Evolutionary conservation across 108 stramenopile species (phyloP), one percentile per base, ranked within the genome.

Genomic region (Aureococcus anophagefferens): DNA sequence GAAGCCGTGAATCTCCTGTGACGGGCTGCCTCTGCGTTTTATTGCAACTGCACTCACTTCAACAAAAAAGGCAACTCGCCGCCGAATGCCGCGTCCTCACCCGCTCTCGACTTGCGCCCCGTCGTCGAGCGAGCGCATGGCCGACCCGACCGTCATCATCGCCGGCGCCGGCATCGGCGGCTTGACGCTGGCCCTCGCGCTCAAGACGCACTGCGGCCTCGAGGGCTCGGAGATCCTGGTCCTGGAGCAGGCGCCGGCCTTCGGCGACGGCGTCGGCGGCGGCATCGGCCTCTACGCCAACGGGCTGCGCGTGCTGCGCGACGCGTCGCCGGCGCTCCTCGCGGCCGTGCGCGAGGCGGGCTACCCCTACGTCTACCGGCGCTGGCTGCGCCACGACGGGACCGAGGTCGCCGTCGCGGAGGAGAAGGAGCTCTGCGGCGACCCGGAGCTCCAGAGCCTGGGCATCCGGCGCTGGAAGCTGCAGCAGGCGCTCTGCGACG

Each of bases 371-470:
- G 21, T 78, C 5, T 83, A 74, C 63, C 68, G 88, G 46, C 71
- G 83, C 33, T 89, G 85, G 85, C 81, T 84, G 74, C 71, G 84
- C 33, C 87, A 88, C 67, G 87, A 88, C 73, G 87, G 87, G 0
- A 73, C 77, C 0, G 80, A 84, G 74, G 79, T 88, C 44, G 82
- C 82, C 1, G 77, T 77, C 46, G 84, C 85, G 28, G 32, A 80
- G 17, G 87, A 88, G 73, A 72, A 80, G 62, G 79, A 77, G 65
- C 67, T 88, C 32, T 46, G 77, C 67, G 44, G 35, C 46, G 83
- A 85, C n/a, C 70, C 69, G 33, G 81, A 83, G 25, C 46, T 88
- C 28, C 40, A 68, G 33, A 79, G 77, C 62, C 11, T 88, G 15
- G 87, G 87, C 17, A 86, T 88, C 35, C 79, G 85, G 21, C 78